Conservation (phyloP, 129 eudicot genomes). For the Calendula officinalis region DNA sequence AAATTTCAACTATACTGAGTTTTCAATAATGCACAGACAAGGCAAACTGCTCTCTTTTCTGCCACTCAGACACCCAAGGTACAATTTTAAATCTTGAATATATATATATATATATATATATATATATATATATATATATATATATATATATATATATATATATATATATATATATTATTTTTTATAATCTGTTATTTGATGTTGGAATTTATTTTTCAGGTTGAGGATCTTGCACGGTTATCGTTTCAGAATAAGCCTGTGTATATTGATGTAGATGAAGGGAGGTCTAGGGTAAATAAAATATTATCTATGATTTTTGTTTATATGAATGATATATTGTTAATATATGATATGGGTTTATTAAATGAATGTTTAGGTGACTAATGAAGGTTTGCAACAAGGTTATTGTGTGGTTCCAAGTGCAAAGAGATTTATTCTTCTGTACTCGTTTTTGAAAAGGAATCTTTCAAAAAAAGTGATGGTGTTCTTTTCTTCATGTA, state of each 20-base stretch:
- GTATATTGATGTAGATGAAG: conserved; percentile 76
- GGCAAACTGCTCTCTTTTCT: conserved; percentile 91
- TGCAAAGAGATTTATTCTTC: conserved; percentile 64
- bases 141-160: too few species aligned
- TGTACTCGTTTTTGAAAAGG: conserved; percentile 70
- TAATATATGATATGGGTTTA: not conserved
- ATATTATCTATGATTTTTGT: not conserved
- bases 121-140: too few species aligned
- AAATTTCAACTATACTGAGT: conserved; percentile 5
- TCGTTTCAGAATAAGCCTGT: conserved; percentile 70
- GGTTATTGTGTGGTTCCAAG: conserved; percentile 78
- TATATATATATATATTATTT: too few species aligned
- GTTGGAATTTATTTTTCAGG: conserved; percentile 37
- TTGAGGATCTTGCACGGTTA: conserved; percentile 83
- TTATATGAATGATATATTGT: too few species aligned
- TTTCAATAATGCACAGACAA: conserved; percentile 43
- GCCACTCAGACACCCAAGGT: conserved; percentile 92
- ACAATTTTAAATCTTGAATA: not conserved
- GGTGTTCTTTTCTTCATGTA: conserved; percentile 89
- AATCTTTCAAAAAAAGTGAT: conserved; percentile 68
- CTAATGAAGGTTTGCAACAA: conserved; percentile 89
- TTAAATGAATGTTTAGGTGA: conserved; percentile 43
- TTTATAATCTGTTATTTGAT: not conserved
- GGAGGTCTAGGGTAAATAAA: conserved; percentile 60
- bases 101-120: too few species aligned